Evolutionary conservation across 176 grass and related monocot genomes (phyloP).

Genomic region (Triticum monococcum): DNA sequence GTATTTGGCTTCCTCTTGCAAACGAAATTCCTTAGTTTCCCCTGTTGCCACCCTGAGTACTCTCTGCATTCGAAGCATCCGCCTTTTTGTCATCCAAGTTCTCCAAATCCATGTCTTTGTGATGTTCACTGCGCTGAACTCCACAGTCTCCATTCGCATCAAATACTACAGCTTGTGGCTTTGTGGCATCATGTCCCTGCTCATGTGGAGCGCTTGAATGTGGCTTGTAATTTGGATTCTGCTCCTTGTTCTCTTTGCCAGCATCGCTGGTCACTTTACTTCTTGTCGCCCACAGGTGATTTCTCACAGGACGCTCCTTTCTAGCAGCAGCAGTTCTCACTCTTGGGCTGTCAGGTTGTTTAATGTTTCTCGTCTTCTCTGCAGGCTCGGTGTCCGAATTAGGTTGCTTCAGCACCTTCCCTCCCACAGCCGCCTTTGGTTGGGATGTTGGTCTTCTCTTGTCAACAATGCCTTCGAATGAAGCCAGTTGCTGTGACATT

Average conservation of each 20-base stretch:
- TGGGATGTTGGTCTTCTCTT: constrained; percentile 46
- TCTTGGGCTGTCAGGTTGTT: constrained; percentile 33
- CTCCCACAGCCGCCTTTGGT: constrained; percentile 36
- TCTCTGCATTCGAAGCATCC: neutral
- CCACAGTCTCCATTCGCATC: constrained; percentile 14
- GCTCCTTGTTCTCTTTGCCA: constrained; percentile 64
- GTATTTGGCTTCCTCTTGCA: constrained; percentile 7
- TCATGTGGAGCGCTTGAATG: neutral
- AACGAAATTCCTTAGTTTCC: constrained; percentile 23
- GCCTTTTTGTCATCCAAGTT: neutral
- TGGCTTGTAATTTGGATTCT: constrained; percentile 30
- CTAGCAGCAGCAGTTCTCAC: neutral
- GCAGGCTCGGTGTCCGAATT: constrained; percentile 28
- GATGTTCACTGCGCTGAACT: constrained; percentile 14
- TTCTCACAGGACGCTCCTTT: constrained; percentile 33
- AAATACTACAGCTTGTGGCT: constrained; percentile 5
- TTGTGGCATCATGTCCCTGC: constrained; percentile 9
- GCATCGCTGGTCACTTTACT: constrained; percentile 26
- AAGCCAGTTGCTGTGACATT: constrained; percentile 23
- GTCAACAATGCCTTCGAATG: constrained; percentile 32
- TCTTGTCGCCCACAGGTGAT: constrained; percentile 38
- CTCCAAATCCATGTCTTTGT: constrained; percentile 6
- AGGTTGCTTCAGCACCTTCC: constrained; percentile 50
- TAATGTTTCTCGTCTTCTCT: constrained; percentile 36
- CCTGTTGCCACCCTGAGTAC: neutral